Evolutionary conservation across 2,329 filamentous ascomycete genomes (phyloP), one percentile per base, ranked within the genome.

Genomic region (Achaetomium macrosporum): DNA sequence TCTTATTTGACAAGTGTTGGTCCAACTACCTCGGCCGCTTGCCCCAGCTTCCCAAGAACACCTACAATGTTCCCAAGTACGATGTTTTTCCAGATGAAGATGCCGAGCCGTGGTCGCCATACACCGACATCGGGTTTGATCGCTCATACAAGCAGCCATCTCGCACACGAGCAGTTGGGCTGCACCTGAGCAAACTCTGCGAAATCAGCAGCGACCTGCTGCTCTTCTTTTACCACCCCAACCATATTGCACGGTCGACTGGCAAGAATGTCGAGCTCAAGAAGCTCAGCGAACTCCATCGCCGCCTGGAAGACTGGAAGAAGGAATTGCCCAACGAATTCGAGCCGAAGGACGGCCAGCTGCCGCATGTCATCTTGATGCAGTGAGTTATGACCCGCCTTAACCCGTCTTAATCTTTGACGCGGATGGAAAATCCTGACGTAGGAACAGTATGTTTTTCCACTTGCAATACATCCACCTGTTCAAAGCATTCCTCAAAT

Each of bases 1-100:
- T 93, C 69, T 72, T 96, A n/a, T 95, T 97, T 67, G 93, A 99
- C 73, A 97, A 96, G 77, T 95, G 90, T 68, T 97, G 92, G 91
- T 96, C 91, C 46, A 97, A 96, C 67, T 97, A 97, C 63, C 80
- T 97, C 25, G 92, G 93, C 44, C 85, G 93, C 41, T 76, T 96
- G 57, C 92, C 93, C 11, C 92, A 96, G 68, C 74, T 97, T 11
- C 85, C 89, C 0, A 84, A 82, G 40, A 83, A 83, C 30, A 87
- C 88, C 8, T 87, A 90, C 62, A 95, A 86, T 33, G 88, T 90
- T 1, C 86, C 89, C 25, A 95, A 92, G 67, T 88, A 90, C 59
- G 91, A 96, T 55, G 89, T 96, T 11, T 93, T 96, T 61, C 90
- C 90, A 0, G 79, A 83, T 47, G 93, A 97, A 67, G 93, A 99